phyloP scores from a whole-genome alignment of 2,329 filamentous ascomycete species.

The Sporothrix sp. region DNA sequence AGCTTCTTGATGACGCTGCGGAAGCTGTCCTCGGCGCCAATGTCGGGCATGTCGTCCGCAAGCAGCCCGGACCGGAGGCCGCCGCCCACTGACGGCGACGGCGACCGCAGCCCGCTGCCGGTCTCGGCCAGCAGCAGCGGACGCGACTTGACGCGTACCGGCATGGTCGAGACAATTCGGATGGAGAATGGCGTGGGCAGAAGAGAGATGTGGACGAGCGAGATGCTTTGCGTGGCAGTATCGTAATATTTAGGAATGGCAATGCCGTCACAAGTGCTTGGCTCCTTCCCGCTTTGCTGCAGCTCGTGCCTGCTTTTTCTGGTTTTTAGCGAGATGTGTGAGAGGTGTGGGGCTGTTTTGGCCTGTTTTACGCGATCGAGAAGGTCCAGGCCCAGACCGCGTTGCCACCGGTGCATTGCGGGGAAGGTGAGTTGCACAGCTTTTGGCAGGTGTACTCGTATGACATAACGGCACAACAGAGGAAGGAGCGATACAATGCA shows the following conservation, averaged over 20 bases:
- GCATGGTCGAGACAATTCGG: not conserved
- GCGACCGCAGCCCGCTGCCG: slow-evolving; percentile 22
- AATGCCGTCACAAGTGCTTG: not conserved
- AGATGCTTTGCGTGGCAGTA: no score
- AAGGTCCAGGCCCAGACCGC: no score
- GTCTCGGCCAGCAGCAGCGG: slow-evolving; percentile 22
- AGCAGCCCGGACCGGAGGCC: slow-evolving; percentile 19
- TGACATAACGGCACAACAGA: no score
- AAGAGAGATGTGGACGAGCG: no score
- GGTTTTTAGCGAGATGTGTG: not conserved
- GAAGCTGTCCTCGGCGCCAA: slow-evolving; percentile 50
- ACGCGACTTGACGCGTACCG: slow-evolving; percentile 34
- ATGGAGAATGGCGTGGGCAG: no score
- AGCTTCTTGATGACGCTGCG: slow-evolving; percentile 58
- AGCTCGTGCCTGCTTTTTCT: slow-evolving; percentile 1
- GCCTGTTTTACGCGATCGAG: no score
- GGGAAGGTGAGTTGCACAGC: no score
- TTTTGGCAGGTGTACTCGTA: no score
- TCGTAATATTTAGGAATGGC: not conserved
- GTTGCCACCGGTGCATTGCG: no score
- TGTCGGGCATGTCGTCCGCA: slow-evolving; percentile 39
- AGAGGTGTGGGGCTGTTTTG: not conserved
- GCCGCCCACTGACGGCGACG: slow-evolving; percentile 25
- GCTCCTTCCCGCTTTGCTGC: not conserved
- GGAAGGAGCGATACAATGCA: no score